phyloP scores from a whole-genome alignment of 345 rosid genomes.

The Brassica juncea region DNA sequence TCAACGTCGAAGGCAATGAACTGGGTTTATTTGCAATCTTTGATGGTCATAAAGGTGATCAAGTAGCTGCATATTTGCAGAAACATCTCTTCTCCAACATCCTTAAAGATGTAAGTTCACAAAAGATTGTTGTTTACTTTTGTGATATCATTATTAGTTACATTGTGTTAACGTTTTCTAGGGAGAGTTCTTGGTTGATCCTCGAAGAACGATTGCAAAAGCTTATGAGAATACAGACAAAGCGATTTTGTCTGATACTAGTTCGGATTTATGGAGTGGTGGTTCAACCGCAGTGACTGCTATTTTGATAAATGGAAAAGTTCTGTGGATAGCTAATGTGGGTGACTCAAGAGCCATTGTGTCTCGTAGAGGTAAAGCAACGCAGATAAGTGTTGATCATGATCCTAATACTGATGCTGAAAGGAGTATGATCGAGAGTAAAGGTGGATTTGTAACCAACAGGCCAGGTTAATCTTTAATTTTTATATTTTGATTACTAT shows the following conservation, averaged over 20 bases:
- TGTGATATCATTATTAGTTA: neutral
- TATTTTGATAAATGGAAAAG: constrained; percentile 54
- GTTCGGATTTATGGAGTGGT: constrained; percentile 61
- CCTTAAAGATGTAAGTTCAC: constrained; percentile 56
- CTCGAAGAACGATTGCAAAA: constrained; percentile 54
- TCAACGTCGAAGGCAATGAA: constrained; percentile 52
- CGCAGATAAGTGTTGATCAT: constrained; percentile 62
- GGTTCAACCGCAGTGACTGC: constrained; percentile 87
- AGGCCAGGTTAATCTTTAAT: constrained; percentile 53
- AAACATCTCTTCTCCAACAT: constrained; percentile 66
- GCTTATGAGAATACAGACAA: constrained; percentile 74
- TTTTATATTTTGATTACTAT: neutral
- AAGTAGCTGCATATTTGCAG: constrained; percentile 65
- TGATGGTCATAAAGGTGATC: constrained; percentile 76
- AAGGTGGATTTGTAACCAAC: constrained; percentile 79
- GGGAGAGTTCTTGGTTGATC: constrained; percentile 71
- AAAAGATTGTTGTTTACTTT: neutral
- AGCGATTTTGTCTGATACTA: constrained; percentile 52
- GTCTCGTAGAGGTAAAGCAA: constrained; percentile 50
- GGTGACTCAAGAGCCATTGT: constrained; percentile 71
- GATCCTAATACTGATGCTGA: constrained; percentile 58
- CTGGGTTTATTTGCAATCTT: constrained; percentile 74
- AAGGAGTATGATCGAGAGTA: constrained; percentile 62
- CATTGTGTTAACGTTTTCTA: constrained; percentile 33
- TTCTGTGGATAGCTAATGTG: constrained; percentile 64